These are phyloP conservation scores for Cyberlindnera euphorbiiphila DNA, from an alignment of 805 yeast genomes.

Conservation along the genomic window DNA sequence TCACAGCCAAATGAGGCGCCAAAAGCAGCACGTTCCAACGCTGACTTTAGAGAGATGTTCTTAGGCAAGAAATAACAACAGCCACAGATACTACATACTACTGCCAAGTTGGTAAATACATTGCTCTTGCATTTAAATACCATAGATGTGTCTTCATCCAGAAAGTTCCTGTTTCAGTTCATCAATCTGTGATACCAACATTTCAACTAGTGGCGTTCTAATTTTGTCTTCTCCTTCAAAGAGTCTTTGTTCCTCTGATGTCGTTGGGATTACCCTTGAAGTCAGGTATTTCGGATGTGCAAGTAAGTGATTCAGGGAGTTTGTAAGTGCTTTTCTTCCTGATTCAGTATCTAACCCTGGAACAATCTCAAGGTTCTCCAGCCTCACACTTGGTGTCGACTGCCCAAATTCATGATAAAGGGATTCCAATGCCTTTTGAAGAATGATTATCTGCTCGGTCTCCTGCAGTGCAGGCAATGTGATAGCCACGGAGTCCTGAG, in stretches of 20 bases:
- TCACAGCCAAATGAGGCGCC: not conserved
- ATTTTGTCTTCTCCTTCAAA: conserved; percentile 45
- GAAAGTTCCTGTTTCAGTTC: conserved; percentile 43
- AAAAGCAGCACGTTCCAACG: conserved; percentile 17
- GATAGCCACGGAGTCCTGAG: conserved; percentile 48
- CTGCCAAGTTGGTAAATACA: too few relatives aligned
- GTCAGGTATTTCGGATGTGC: conserved; percentile 85
- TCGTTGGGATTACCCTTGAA: conserved; percentile 60
- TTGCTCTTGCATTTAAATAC: not conserved
- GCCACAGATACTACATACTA: too few relatives aligned
- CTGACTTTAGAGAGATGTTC: conserved; percentile 27
- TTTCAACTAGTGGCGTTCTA: conserved; percentile 40
- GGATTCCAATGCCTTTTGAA: conserved; percentile 53
- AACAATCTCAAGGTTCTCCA: conserved; percentile 31
- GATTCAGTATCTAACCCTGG: conserved; percentile 61
- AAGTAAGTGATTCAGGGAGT: conserved; percentile 63
- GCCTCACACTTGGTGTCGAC: conserved; percentile 18
- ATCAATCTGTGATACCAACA: conserved; percentile 46
- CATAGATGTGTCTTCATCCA: conserved; percentile 1
- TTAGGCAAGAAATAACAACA: conserved; percentile 12
- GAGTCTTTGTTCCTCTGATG: conserved; percentile 58
- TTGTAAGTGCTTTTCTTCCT: conserved; percentile 56
- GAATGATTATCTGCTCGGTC: conserved; percentile 61
- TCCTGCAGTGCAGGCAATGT: conserved; percentile 52
- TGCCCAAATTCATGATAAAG: conserved; percentile 51